A percentile compares a stretch with the other conserved stretches of the same genome.
Conservation (phyloP, 169 alveolate genomes). For the Plasmodium gallinaceum region DNA sequence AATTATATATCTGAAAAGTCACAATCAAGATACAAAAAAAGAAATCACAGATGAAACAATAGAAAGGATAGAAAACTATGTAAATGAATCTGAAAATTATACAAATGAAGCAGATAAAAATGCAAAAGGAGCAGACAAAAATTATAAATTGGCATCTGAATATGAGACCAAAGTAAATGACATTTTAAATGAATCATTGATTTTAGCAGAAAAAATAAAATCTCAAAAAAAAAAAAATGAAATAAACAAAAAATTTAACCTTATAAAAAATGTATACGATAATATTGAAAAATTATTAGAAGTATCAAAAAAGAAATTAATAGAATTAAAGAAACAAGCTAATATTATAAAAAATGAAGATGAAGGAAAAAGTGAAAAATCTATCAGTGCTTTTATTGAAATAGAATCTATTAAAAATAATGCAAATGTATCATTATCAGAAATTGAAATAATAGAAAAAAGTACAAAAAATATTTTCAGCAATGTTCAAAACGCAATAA, state of each 20-base stretch:
- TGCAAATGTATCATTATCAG: not conserved
- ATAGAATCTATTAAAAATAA: not conserved
- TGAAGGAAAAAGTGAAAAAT: not conserved
- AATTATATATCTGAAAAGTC: not conserved
- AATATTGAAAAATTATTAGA: no score
- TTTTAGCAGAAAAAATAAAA: not conserved
- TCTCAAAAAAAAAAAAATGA: not conserved
- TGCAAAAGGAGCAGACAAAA: not conserved
- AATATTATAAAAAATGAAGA: not conserved
- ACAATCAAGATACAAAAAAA: not conserved
- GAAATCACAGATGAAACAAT: not conserved
- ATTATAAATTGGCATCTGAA: not conserved
- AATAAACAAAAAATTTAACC: not conserved
- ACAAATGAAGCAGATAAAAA: not conserved
- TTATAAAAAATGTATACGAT: not conserved
- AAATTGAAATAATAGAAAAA: not conserved
- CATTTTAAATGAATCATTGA: not conserved
- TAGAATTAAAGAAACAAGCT: no score
- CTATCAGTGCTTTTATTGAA: not conserved
- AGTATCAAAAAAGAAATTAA: no score
- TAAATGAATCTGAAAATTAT: not conserved
- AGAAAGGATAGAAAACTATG: not conserved
- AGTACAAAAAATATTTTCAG: not conserved
- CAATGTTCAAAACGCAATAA: not conserved
- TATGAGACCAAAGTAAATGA: not conserved